Percentiles rank a stretch among this genome's conserved stretches.
Evolutionary conservation across 305 asterid genomes (phyloP).

Genomic region (Plantago coronopus): DNA sequence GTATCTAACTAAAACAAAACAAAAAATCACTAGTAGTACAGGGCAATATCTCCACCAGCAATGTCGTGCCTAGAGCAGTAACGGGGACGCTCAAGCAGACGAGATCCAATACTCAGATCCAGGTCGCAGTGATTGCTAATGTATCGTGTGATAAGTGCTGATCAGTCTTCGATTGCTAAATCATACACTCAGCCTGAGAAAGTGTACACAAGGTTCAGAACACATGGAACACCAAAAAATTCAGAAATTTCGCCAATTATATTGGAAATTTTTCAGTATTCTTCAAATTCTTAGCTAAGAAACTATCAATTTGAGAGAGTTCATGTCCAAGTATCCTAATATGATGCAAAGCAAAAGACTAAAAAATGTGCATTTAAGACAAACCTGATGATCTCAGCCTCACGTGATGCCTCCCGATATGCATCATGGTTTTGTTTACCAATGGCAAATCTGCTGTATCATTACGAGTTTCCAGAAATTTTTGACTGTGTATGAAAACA

Average conservation of each 20-base stretch:
- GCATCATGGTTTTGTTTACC: slow-evolving; percentile 78
- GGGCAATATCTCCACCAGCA: too few relatives aligned
- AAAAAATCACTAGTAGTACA: too few relatives aligned
- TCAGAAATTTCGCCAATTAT: too few relatives aligned
- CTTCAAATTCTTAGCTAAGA: too few relatives aligned
- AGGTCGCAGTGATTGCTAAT: slow-evolving; percentile 7
- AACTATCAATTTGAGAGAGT: too few relatives aligned
- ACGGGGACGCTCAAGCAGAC: too few relatives aligned
- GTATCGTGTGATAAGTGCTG: slow-evolving; percentile 9
- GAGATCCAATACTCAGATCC: slow-evolving; percentile 14
- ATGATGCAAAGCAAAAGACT: slow-evolving; percentile 11
- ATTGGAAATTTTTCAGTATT: too few relatives aligned
- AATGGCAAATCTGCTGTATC: slow-evolving; percentile 77
- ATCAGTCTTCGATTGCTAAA: slow-evolving; percentile 26
- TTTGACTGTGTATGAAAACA: slow-evolving; percentile 44
- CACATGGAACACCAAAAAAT: slow-evolving; percentile 9
- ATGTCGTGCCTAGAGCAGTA: too few relatives aligned
- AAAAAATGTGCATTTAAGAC: slow-evolving; percentile 20
- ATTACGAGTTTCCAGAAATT: slow-evolving; percentile 48
- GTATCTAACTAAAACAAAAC: too few relatives aligned
- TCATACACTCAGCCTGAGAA: slow-evolving; percentile 39
- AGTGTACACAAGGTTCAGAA: slow-evolving; percentile 18
- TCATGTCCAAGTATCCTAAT: slow-evolving; percentile 11
- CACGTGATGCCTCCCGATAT: slow-evolving; percentile 57
- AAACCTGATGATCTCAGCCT: slow-evolving; percentile 41